Evolutionary conservation across 768 basidiomycete genomes (phyloP).

Genomic region (Cyathus striatus): DNA sequence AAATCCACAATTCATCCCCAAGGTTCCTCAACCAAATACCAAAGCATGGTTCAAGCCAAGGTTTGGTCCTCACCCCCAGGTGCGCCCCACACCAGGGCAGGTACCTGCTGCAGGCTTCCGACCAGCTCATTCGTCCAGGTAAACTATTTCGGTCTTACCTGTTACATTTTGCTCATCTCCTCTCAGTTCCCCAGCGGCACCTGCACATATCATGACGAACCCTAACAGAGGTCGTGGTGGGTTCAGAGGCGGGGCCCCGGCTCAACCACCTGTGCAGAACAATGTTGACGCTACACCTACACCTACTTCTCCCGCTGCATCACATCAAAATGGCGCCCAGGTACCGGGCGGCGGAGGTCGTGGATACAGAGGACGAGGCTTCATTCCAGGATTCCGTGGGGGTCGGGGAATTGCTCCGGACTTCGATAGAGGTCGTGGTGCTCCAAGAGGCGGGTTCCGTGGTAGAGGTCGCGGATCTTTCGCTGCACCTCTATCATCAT

Average conservation of each 20-base stretch:
- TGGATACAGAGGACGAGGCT: slow-evolving; percentile 19
- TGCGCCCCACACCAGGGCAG: slow-evolving; percentile 50
- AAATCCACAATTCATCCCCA: slow-evolving; percentile 76
- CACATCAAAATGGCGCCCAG: slow-evolving; percentile 11
- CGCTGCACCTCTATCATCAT: slow-evolving; percentile 22
- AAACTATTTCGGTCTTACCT: too few relatives aligned
- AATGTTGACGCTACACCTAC: slow-evolving; percentile 6
- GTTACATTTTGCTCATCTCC: too few relatives aligned
- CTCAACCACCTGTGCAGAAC: slow-evolving; percentile 3
- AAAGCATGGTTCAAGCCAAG: slow-evolving; percentile 64
- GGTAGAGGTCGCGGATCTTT: slow-evolving; percentile 31
- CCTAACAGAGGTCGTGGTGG: slow-evolving; percentile 53
- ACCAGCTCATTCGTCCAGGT: slow-evolving; percentile 40
- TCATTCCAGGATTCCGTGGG: slow-evolving; percentile 22
- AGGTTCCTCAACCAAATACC: slow-evolving; percentile 40
- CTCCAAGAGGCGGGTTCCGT: slow-evolving; percentile 25
- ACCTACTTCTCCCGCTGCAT: slow-evolving; percentile 3
- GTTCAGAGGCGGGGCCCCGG: slow-evolving; percentile 24
- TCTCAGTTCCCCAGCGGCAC: slow-evolving; percentile 25
- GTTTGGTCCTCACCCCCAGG: slow-evolving; percentile 63
- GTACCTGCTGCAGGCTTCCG: slow-evolving; percentile 59
- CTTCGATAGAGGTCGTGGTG: slow-evolving; percentile 27
- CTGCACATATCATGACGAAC: slow-evolving; percentile 73
- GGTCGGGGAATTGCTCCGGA: slow-evolving; percentile 22
- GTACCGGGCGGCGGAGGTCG: slow-evolving; percentile 11